Conservation (phyloP, 1,284 basidiomycete genomes). For the Sporisorium scitamineum region DNA sequence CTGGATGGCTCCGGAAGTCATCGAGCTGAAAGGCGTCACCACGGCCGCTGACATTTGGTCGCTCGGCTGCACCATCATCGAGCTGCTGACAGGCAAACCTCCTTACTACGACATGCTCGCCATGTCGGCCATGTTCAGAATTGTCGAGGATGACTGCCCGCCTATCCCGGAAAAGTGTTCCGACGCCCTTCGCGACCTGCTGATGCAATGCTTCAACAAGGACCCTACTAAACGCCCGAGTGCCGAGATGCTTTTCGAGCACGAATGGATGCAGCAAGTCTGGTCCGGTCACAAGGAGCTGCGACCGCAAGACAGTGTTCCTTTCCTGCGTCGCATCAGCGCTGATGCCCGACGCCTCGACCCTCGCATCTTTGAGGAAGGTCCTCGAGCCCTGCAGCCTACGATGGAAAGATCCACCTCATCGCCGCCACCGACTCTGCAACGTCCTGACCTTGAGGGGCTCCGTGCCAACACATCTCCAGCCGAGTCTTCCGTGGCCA, state of each 20-base stretch:
- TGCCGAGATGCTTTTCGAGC: slow-evolving; percentile 85
- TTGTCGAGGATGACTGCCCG: slow-evolving; percentile 90
- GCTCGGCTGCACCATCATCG: slow-evolving; percentile 90
- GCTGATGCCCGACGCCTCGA: slow-evolving; percentile 79
- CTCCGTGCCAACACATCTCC: slow-evolving; percentile 45
- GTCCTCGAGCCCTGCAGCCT: slow-evolving; percentile 15
- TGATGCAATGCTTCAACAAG: slow-evolving; percentile 87
- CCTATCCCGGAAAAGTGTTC: slow-evolving; percentile 85
- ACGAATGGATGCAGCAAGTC: slow-evolving; percentile 86
- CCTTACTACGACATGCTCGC: slow-evolving; percentile 80
- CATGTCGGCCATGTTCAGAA: slow-evolving; percentile 81
- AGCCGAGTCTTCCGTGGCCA: slow-evolving; percentile 22
- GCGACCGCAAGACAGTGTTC: slow-evolving; percentile 86
- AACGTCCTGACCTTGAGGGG: slow-evolving; percentile 27
- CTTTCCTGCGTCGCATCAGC: slow-evolving; percentile 89
- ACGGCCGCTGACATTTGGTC: slow-evolving; percentile 84
- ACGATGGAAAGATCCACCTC: slow-evolving; percentile 50
- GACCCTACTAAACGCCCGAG: slow-evolving; percentile 82
- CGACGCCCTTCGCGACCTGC: slow-evolving; percentile 79
- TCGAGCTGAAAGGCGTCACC: slow-evolving; percentile 77
- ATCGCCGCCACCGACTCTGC: slow-evolving; percentile 39
- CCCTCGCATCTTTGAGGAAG: slow-evolving; percentile 43
- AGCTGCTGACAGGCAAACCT: slow-evolving; percentile 88
- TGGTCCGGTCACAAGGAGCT: slow-evolving; percentile 78
- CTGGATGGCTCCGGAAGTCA: slow-evolving; percentile 97